Conservation (phyloP, 2,329 filamentous ascomycete genomes). For the Verticillium alfalfae region DNA sequence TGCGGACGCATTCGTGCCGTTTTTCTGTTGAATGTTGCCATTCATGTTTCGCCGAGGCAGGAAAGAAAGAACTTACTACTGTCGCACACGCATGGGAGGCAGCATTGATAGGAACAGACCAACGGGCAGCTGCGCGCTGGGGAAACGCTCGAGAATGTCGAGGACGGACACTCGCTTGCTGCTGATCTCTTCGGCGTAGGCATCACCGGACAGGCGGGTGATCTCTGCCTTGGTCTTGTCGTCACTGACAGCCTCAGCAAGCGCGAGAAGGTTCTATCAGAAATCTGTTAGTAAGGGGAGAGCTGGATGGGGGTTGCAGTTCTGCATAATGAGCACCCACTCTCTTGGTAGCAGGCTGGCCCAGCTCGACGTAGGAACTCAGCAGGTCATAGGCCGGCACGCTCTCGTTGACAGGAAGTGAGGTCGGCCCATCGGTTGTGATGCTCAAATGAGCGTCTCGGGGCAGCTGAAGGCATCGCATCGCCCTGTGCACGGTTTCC, state of each 20-base stretch:
- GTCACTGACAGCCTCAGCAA: conserved; percentile 21
- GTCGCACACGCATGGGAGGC: conserved; percentile 49
- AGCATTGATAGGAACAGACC: conserved; percentile 57
- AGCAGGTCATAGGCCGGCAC: conserved; percentile 61
- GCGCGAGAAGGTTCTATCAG: conserved; percentile 22
- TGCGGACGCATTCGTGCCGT: too few species aligned
- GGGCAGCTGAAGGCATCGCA: conserved; percentile 60
- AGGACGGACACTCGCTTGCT: conserved; percentile 49
- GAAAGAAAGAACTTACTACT: conserved; percentile 16
- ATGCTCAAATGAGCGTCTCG: conserved; percentile 66
- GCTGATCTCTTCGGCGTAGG: conserved; percentile 32
- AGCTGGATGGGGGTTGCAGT: too few species aligned
- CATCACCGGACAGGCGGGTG: conserved; percentile 26
- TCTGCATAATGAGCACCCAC: conserved; percentile 24
- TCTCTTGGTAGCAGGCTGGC: conserved; percentile 66
- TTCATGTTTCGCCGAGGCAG: background rate
- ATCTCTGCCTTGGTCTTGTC: conserved; percentile 25
- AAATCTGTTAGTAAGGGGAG: too few species aligned
- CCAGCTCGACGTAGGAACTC: conserved; percentile 66
- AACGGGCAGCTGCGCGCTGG: conserved; percentile 46
- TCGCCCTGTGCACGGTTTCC: conserved; percentile 54
- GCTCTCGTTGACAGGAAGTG: conserved; percentile 48
- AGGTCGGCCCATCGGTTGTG: conserved; percentile 40
- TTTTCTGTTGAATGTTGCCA: too few species aligned
- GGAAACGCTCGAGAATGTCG: conserved; percentile 56